Base-by-base conservation (phyloP, 306 rosid genomes). In the Trifolium pratense region DNA sequence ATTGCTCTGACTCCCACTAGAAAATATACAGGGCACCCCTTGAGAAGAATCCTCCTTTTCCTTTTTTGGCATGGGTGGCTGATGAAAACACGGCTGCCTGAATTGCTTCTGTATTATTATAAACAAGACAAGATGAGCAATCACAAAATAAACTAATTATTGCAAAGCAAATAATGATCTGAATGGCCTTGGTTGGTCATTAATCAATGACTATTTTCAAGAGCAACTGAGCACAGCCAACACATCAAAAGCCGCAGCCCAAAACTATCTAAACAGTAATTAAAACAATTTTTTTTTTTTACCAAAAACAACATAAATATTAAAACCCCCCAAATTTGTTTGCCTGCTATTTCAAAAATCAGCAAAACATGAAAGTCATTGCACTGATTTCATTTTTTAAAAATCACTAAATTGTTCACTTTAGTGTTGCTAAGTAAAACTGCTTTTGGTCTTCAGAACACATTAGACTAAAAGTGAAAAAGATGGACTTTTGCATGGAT, bases 71-170 rank as follows among this genome's bases (percentile, higher is more conserved):
- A 25, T 55, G 4, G 64, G 53, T 43, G 51, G 74, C 63, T 42
- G 88, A 79, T 74, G 80, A 18, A 59, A 32, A 57, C 73, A 74
- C 75, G 88, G 88, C 75, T 76, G 86, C 86, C 78, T 86, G 76
- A 93, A 86, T 84, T 91, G 93, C 79, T 86, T 93, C 93, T 93
- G 90, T 86, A 78, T 23, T 34, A 81, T 71, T 66, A 79, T 21
- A 74, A 77, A 68, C 66, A 76, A 77, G 17, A 68, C 69, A 74
- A 75, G 9, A 52, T 66, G 39, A 68, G 60, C 36, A 64, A 53
- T 40, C 51, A 49, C 2, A 15, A 60, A 40, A 59, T 18, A 58
- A 66, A 71, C 58, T 15, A 20, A 20, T 73, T 36, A 45, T 39
- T 52, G 23, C 31, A 31, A 66, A 56, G 18, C 31, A 67, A 66